Evolutionary conservation across 2,329 filamentous ascomycete genomes (phyloP).

Genomic region (Botrytis aclada): DNA sequence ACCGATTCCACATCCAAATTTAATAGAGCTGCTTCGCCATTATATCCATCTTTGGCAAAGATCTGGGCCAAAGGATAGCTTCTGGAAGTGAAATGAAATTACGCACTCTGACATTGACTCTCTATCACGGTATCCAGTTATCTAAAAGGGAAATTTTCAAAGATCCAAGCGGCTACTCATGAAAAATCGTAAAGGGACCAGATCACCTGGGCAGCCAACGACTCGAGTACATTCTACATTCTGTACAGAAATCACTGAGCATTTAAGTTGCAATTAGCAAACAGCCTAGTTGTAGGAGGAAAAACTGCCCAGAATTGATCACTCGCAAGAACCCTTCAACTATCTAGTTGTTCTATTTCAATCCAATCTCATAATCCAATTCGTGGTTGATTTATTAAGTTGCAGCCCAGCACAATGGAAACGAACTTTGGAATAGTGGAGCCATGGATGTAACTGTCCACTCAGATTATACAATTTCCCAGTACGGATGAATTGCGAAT

Average conservation of each 20-base stretch:
- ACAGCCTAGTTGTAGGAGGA: neutral
- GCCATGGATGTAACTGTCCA: neutral
- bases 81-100: conserved; percentile 1
- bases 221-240: neutral
- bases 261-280: neutral
- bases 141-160: neutral
- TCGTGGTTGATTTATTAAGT: neutral
- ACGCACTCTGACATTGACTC: neutral
- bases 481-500: neutral
- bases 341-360: neutral
- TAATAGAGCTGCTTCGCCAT: neutral
- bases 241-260: neutral
- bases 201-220: neutral
- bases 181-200: neutral
- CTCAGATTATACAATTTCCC: neutral
- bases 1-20: neutral
- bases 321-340: neutral
- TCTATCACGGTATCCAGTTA: neutral
- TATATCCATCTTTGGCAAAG: neutral
- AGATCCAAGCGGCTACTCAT: neutral
- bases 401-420: conserved; percentile 10
- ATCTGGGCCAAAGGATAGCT: neutral
- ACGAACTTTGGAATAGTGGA: neutral
- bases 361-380: neutral
- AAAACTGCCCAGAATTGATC: no score